Base-by-base conservation (phyloP, 306 rosid genomes). In the Cicer bijugum region DNA sequence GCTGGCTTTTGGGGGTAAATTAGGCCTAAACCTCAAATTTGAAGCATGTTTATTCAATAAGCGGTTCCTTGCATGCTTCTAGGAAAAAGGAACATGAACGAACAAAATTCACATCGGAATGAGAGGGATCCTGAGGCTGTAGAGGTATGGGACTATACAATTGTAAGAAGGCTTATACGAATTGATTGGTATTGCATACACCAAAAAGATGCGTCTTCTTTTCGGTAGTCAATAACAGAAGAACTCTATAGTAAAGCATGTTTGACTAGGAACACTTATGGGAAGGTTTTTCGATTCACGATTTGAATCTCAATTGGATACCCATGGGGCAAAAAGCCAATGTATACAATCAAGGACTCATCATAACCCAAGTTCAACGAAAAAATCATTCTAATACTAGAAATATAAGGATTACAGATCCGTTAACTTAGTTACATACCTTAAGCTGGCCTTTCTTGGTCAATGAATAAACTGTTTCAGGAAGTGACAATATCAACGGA, bases 401-500 rank as follows among this genome's bases (percentile, higher is more conserved):
- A 23, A 71, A 75, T 62, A 39, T 10, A 55, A 66, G 53, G 14
- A 60, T 12, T 68, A n/a, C 52, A 50, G 59, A 75, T 19, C 47
- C 35, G 40, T 9, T 15, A 63, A 75, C 55, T 56, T 39, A 61
- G 48, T 65, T 75, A 69, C 82, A 78, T 70, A 89, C 99, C 97
- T 95, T 90, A 52, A 95, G 89, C 75, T 82, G 90, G 69, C 85
- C 96, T 75, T 88, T 83, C 73, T 80, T 86, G 50, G 96, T 84
- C 84, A 90, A 71, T 38, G 99, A 95, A 85, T 87, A 88, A 67
- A 95, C 99, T 7, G 92, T 85, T 69, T 87, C 86, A 40, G 97
- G 96, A 78, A 95, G 91, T 55, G 97, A 95, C 79, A 95, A 52
- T 72, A 92, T 77, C 88, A 95, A 67, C 15, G 99, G 99, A 85